Evolutionary conservation across 768 basidiomycete genomes (phyloP).

Genomic region (Hortiboletus campestris): DNA sequence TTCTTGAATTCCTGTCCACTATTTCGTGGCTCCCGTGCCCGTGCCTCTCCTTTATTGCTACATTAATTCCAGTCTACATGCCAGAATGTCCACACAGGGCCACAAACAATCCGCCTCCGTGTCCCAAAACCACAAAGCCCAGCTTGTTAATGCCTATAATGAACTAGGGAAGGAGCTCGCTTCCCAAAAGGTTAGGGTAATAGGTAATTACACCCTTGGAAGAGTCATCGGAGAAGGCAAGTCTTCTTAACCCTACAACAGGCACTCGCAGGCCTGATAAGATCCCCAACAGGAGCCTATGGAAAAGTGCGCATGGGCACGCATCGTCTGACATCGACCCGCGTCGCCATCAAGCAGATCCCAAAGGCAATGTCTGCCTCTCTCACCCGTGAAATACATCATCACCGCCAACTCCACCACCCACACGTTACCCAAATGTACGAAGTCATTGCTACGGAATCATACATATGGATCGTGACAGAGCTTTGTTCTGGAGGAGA

Average conservation of each 20-base stretch:
- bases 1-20: slow-evolving; percentile 22
- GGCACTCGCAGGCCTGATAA: slow-evolving; percentile 20
- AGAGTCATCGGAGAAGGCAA: slow-evolving; percentile 93
- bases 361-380: slow-evolving; percentile 90
- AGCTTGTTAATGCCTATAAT: slow-evolving; percentile 94
- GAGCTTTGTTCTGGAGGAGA: slow-evolving; percentile 97
- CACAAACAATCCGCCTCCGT: slow-evolving; percentile 64
- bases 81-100: slow-evolving; percentile 47
- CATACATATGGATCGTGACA: slow-evolving; percentile 93
- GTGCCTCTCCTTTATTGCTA: slow-evolving; percentile 35
- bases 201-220: slow-evolving; percentile 93
- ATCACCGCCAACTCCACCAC: slow-evolving; percentile 95
- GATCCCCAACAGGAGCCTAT: slow-evolving; percentile 69
- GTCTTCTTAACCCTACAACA: slow-evolving; percentile 23
- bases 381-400: slow-evolving; percentile 96
- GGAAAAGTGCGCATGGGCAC: slow-evolving; percentile 95
- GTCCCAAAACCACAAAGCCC: slow-evolving; percentile 76
- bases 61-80: slow-evolving; percentile 32
- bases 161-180: slow-evolving; percentile 95
- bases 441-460: slow-evolving; percentile 97
- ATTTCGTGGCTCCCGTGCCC: slow-evolving; percentile 33
- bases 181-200: slow-evolving; percentile 85
- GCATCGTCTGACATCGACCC: slow-evolving; percentile 86
- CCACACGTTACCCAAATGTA: slow-evolving; percentile 94
- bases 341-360: slow-evolving; percentile 97